Evolutionary conservation across 441 rosid species (phyloP), one percentile per base, ranked within the genome.

Genomic region (Brassica balearica): DNA sequence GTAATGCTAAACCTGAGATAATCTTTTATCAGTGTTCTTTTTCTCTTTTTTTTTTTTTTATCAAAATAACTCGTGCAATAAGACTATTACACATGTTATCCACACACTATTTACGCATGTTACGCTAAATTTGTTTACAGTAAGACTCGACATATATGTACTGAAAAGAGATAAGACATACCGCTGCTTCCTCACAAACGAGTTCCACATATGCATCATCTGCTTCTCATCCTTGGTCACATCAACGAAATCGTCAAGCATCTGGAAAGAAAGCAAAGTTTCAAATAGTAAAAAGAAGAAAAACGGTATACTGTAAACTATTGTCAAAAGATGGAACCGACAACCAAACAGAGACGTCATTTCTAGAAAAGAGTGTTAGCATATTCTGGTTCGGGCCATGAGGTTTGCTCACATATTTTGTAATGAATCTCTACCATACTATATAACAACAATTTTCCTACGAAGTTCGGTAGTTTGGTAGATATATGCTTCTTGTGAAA

Each of bases 201-300:
- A 96, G 86, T 94, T 96, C 99, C 99, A 96, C 82, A 94, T 71
- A 84, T 96, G 99, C 99, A 96, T 96, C 82, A 96, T 89, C 81
- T 86, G 96, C 84, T 91, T 96, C 88, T 96, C 98, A 79, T 94
- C 95, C 81, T 88, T 91, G 71, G 98, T 94, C 78, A 96, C 99
- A 79, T 96, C 99, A 56, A 92, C 98, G 69, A 96, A 94, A 86
- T 96, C 98, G 82, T 94, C 99, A 23, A 96, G 98, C 98, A 96
- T 88, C 99, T 96, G 88, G 63, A 48, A 67, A 48, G 3, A 48
- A 67, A 48, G 5, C 34, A 1, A n/a, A 34, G 60, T 75, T 69
- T 51, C 65, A 32, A 2, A 70, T 46, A 51, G 8, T 19, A 53
- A 15, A 15, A 53, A n/a, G 20, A 53, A 9, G 53, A 36, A 6